Conservation (phyloP, 2,329 filamentous ascomycete species). For the Penicillium sp. region DNA sequence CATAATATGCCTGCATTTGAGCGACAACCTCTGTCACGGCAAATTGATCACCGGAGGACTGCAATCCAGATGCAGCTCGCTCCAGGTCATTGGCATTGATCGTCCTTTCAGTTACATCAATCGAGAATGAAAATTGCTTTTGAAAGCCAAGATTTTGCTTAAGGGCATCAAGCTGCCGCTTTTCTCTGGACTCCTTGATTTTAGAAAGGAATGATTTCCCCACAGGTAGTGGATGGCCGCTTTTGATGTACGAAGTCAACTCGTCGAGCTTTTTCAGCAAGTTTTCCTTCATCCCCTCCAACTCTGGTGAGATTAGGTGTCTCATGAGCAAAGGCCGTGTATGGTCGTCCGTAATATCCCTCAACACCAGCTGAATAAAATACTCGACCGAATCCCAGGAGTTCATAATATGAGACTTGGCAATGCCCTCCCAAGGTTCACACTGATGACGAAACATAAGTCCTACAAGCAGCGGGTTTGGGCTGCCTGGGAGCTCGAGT, state of each 20-base stretch:
- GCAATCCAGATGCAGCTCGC: neutral
- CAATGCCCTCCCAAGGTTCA: constrained; percentile 34
- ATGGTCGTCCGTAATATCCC: constrained; percentile 24
- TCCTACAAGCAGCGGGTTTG: constrained; percentile 34
- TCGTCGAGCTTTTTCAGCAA: constrained; percentile 26
- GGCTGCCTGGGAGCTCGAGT: constrained; percentile 36
- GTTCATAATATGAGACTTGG: constrained; percentile 23
- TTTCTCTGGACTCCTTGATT: constrained; percentile 7
- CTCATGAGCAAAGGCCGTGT: constrained; percentile 20
- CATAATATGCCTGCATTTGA: constrained; percentile 28
- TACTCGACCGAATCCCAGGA: constrained; percentile 22
- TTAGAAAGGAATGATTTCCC: constrained; percentile 10
- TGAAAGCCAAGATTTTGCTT: neutral
- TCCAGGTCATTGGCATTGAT: neutral
- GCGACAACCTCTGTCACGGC: constrained; percentile 46
- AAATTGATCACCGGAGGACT: constrained; percentile 25
- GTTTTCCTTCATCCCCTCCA: constrained; percentile 20
- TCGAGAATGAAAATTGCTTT: too few relatives aligned
- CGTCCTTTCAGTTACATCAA: neutral
- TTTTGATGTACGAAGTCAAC: constrained; percentile 20
- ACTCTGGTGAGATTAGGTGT: constrained; percentile 19
- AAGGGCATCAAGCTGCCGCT: constrained; percentile 8
- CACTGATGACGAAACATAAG: constrained; percentile 37
- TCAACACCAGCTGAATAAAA: constrained; percentile 26
- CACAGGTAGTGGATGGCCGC: constrained; percentile 27